phyloP scores from a whole-genome alignment of 1,139 yeast genomes.

The Kluyveromyces sp. region DNA sequence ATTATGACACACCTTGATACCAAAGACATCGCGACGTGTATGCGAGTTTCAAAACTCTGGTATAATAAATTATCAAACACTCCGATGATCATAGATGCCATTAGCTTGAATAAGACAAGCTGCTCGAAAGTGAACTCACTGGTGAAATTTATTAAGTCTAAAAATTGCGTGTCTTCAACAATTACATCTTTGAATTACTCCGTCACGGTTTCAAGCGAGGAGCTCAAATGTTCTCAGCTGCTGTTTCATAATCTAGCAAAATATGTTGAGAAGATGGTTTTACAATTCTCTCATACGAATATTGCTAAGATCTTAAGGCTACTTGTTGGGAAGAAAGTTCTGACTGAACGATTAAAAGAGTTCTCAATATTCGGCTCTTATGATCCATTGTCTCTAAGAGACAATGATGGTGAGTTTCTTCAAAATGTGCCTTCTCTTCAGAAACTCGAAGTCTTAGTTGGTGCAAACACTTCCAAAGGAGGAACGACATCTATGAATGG shows the following conservation, averaged over 20 bases:
- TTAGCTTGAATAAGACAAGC: constrained; percentile 12
- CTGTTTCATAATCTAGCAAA: constrained; percentile 8
- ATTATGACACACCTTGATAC: constrained; percentile 16
- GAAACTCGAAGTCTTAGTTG: background rate
- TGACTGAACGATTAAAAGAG: background rate
- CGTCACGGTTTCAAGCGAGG: constrained; percentile 18
- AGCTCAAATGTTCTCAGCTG: constrained; percentile 13
- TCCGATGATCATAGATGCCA: constrained; percentile 16
- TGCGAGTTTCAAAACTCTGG: constrained; percentile 21
- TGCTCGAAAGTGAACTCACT: constrained; percentile 13
- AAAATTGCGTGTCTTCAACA: background rate
- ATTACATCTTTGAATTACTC: constrained; percentile 15
- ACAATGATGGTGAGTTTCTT: background rate
- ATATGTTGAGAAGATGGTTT: background rate
- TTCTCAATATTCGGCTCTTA: background rate
- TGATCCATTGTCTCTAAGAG: background rate
- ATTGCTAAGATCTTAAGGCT: background rate
- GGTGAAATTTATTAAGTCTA: background rate
- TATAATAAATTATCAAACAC: constrained; percentile 11
- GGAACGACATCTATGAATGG: background rate
- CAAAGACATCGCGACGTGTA: constrained; percentile 15
- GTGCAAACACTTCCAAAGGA: background rate
- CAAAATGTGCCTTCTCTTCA: background rate
- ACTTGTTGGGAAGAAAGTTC: background rate
- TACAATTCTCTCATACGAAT: background rate